phyloP scores from a whole-genome alignment of 495 filamentous ascomycete species.

The Lasiosphaeris hirsuta region DNA sequence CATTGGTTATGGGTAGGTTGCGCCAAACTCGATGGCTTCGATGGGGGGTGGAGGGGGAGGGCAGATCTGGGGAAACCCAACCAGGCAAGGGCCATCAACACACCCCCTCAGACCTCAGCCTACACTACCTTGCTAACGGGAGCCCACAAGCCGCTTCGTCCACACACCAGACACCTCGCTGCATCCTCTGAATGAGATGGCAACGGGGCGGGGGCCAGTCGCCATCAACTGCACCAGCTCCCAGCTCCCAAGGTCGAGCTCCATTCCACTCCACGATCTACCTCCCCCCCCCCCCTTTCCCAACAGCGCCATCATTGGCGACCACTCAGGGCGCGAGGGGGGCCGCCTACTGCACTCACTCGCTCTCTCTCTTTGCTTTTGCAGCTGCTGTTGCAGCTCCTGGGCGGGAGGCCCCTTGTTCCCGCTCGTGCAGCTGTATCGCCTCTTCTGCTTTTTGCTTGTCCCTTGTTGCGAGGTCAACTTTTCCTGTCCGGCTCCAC shows the following conservation, averaged over 20 bases:
- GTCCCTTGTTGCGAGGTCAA: not conserved
- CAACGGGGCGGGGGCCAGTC: not conserved
- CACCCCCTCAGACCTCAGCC: too few relatives aligned
- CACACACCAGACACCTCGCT: conserved; percentile 5
- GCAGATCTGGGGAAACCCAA: conserved; percentile 15
- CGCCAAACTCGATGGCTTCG: conserved; percentile 10
- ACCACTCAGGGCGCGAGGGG: not conserved
- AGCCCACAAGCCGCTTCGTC: too few relatives aligned
- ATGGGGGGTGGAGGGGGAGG: conserved; percentile 7
- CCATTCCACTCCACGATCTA: conserved; percentile 24
- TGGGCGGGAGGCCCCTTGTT: conserved; percentile 26
- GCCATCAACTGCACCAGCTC: not conserved
- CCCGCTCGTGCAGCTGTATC: conserved; percentile 31
- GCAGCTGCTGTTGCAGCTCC: conserved; percentile 21
- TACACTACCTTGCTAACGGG: too few relatives aligned
- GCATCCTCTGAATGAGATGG: too few relatives aligned
- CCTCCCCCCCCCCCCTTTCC: conserved; percentile 3
- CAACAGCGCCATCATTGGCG: conserved; percentile 8
- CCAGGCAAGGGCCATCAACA: too few relatives aligned
- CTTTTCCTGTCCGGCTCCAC: conserved; percentile 10
- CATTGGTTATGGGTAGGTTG: conserved; percentile 1
- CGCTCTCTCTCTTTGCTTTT: conserved; percentile 16
- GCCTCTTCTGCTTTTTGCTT: not conserved
- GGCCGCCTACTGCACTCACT: not conserved
- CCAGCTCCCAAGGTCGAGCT: not conserved